Percentiles rank a stretch among this genome's conserved stretches.
Evolutionary conservation across 768 basidiomycete genomes (phyloP).

Genomic region (Pleurotus eryngii): DNA sequence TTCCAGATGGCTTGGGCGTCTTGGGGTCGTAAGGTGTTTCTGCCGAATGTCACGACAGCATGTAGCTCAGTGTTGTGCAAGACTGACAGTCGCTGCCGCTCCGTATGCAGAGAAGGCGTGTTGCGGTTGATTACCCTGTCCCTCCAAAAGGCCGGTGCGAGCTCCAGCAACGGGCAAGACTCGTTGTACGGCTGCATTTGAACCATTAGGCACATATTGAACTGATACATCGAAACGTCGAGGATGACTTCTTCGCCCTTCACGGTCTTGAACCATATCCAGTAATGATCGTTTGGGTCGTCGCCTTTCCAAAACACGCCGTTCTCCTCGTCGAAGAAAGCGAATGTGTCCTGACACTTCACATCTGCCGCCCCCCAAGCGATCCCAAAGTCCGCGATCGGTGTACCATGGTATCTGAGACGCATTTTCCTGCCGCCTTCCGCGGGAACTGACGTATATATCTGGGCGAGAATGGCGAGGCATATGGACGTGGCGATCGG

Average conservation of each 20-base stretch:
- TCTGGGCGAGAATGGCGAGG: constrained; percentile 32
- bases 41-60: constrained; percentile 11
- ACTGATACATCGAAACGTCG: constrained; percentile 40
- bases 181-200: constrained; percentile 13
- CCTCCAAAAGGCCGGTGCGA: constrained; percentile 23
- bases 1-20: constrained; percentile 14
- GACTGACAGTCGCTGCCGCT: constrained; percentile 22
- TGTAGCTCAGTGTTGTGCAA: constrained; percentile 23
- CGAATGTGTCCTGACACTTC: constrained; percentile 30
- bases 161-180: not conserved
- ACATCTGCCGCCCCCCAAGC: constrained; percentile 31
- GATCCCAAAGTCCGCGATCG: constrained; percentile 46
- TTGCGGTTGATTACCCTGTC: constrained; percentile 13
- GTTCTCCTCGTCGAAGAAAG: constrained; percentile 26
- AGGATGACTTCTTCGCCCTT: constrained; percentile 38
- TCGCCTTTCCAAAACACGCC: constrained; percentile 28
- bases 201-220: constrained; percentile 33
- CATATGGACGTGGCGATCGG: constrained; percentile 29
- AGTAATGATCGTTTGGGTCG: constrained; percentile 44
- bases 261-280: constrained; percentile 45
- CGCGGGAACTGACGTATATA: constrained; percentile 29
- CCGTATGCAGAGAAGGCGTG: constrained; percentile 13
- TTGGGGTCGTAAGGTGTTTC: constrained; percentile 6
- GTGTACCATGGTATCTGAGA: constrained; percentile 32
- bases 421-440: constrained; percentile 22